Percentiles rank a stretch among this genome's conserved stretches.
phyloP scores from a whole-genome alignment of 1,139 yeast species.

The Yamadazyma oceani region DNA sequence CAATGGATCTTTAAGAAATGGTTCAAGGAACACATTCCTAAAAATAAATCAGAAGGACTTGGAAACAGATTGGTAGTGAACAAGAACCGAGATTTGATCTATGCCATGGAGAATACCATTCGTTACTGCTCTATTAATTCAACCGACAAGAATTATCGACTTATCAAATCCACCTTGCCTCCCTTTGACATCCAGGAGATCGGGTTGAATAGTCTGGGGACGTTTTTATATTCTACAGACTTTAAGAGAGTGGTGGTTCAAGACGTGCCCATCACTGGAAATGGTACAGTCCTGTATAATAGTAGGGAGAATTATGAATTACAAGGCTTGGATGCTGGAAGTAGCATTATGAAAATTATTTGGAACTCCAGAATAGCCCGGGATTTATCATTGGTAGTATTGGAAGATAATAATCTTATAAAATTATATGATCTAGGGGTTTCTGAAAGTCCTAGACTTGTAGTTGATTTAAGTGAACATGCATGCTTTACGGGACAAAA shows the following conservation, averaged over 20 bases:
- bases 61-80: slow-evolving; percentile 21
- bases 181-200: slow-evolving; percentile 24
- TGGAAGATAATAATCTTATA: slow-evolving; percentile 25
- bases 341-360: slow-evolving; percentile 22
- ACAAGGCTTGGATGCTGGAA: slow-evolving; percentile 15
- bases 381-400: slow-evolving; percentile 31
- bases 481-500: slow-evolving; percentile 16
- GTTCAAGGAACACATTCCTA: slow-evolving; percentile 5
- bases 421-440: slow-evolving; percentile 30
- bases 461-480: slow-evolving; percentile 19
- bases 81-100: slow-evolving; percentile 29
- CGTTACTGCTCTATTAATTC: slow-evolving; percentile 30
- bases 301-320: slow-evolving; percentile 20
- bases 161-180: slow-evolving; percentile 9
- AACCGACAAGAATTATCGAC: slow-evolving; percentile 22
- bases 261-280: slow-evolving; percentile 22
- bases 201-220: slow-evolving; percentile 29
- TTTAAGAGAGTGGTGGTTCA: slow-evolving; percentile 25
- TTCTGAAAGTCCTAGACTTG: slow-evolving; percentile 26
- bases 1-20: slow-evolving; percentile 22
- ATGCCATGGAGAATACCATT: slow-evolving; percentile 28
- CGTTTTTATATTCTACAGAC: slow-evolving; percentile 36
- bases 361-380: slow-evolving; percentile 36
- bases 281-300: slow-evolving; percentile 10
- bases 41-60: not conserved